Percentiles rank a stretch among this genome's conserved stretches.
phyloP scores from a whole-genome alignment of 352 stramenopile genomes.

The Phytophthora cryptogea region DNA sequence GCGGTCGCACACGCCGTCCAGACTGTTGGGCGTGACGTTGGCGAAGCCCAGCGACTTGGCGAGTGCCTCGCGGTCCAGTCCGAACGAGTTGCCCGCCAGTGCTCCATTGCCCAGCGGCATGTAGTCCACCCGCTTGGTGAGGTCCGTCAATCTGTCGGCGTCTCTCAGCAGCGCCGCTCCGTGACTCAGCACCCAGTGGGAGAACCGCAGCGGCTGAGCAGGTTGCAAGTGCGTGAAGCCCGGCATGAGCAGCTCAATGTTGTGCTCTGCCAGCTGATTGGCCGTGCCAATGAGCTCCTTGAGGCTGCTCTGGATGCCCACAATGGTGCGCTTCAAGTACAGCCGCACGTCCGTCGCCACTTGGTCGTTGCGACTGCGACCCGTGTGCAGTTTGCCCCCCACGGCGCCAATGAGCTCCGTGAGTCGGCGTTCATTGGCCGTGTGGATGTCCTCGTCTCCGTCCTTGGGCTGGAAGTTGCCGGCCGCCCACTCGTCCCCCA shows the following conservation, averaged over 20 bases:
- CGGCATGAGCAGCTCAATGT: conserved; percentile 97
- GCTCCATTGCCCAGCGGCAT: conserved; percentile 97
- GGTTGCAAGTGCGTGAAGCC: conserved; percentile 99
- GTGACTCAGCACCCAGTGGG: conserved; percentile 98
- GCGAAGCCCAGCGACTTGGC: conserved; percentile 94
- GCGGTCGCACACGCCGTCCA: conserved; percentile 98
- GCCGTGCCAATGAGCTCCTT: conserved; percentile 92
- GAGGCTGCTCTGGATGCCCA: conserved; percentile 70
- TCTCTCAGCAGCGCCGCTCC: conserved; percentile 93
- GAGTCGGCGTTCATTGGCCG: conserved; percentile 97
- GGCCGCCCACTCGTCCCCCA: conserved; percentile 34
- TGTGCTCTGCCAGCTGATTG: conserved; percentile 86
- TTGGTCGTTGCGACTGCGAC: conserved; percentile 97
- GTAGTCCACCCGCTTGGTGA: conserved; percentile 95
- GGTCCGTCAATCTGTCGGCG: conserved; percentile 92
- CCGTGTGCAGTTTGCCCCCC: conserved; percentile 98
- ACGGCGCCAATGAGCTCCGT: conserved; percentile 97
- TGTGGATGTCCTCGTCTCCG: conserved; percentile 99
- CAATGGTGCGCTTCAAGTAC: conserved; percentile 89
- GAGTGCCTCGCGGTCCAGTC: conserved; percentile 95
- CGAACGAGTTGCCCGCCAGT: conserved; percentile 98
- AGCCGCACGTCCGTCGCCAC: conserved; percentile 97
- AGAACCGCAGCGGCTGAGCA: conserved; percentile 97
- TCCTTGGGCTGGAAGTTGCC: conserved; percentile 88
- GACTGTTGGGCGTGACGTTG: conserved; percentile 94